These are phyloP conservation scores for Suhomyces kilbournensis DNA, from an alignment of 805 yeast genomes.

Conservation along the genomic window DNA sequence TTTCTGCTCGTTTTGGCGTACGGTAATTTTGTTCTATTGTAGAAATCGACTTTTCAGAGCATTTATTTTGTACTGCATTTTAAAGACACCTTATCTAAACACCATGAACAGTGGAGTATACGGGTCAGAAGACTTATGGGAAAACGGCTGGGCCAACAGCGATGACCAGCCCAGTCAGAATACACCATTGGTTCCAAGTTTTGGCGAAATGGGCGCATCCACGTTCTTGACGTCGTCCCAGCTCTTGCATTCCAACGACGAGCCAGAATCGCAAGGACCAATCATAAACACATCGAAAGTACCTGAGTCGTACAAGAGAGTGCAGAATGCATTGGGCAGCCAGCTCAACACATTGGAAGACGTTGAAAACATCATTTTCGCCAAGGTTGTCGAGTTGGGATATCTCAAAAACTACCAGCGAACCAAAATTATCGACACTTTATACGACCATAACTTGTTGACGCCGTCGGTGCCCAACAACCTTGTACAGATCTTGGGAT, in stretches of 20 bases:
- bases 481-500: slow-evolving; percentile 36
- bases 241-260: slow-evolving; percentile 1
- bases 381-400: slow-evolving; percentile 24
- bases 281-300: slow-evolving; percentile 11
- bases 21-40: neutral
- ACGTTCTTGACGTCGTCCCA: slow-evolving; percentile 27
- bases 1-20: neutral
- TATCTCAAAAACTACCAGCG: slow-evolving; percentile 30
- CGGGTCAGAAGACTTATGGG: slow-evolving; percentile 35
- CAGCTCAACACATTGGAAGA: slow-evolving; percentile 22
- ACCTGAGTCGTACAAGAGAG: slow-evolving; percentile 29
- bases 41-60: neutral
- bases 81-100: neutral
- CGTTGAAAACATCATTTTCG: slow-evolving; percentile 27
- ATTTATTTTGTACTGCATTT: neutral
- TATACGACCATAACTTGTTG: slow-evolving; percentile 34
- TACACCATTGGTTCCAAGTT: slow-evolving; percentile 3
- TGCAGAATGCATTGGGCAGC: slow-evolving; percentile 17
- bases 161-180: slow-evolving; percentile 8
- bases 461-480: slow-evolving; percentile 28
- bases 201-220: neutral
- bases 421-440: slow-evolving; percentile 29
- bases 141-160: slow-evolving; percentile 35
- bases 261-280: neutral
- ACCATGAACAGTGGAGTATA: slow-evolving; percentile 14